Evolutionary conservation across 345 rosid species (phyloP).

Genomic region (Eucalyptus guilfoylei): DNA sequence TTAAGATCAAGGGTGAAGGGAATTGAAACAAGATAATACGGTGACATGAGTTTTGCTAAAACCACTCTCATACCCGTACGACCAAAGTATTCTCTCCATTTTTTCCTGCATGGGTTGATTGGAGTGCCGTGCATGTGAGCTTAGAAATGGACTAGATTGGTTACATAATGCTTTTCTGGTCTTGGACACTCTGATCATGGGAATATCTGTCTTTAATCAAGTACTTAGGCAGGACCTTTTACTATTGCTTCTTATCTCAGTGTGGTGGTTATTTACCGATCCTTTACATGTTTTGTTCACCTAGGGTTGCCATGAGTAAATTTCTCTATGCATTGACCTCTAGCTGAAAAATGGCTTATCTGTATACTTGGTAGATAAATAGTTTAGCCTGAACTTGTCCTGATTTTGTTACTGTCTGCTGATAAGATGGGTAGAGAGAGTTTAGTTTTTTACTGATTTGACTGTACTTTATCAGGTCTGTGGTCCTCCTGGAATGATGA

Average conservation of each 20-base stretch:
- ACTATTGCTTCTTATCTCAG: not conserved
- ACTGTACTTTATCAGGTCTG: constrained; percentile 45
- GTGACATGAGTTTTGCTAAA: not conserved
- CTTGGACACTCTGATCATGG: not conserved
- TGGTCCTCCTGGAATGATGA: constrained; percentile 97
- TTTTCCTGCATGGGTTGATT: not conserved
- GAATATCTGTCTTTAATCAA: not conserved
- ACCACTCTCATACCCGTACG: not conserved
- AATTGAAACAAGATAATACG: not conserved
- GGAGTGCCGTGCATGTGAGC: not conserved
- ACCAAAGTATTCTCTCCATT: not conserved
- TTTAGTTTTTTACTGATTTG: not conserved
- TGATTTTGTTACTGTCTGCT: not conserved
- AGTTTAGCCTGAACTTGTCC: not conserved
- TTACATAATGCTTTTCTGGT: not conserved
- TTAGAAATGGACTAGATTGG: not conserved
- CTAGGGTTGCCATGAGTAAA: not conserved
- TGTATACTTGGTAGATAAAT: not conserved
- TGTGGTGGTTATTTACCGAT: not conserved
- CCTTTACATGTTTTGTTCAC: not conserved
- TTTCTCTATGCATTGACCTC: not conserved
- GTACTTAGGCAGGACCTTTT: not conserved
- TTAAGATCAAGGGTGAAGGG: not conserved
- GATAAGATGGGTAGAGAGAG: not conserved
- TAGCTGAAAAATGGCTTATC: not conserved